A percentile compares a stretch with the other conserved stretches of the same genome.
These are phyloP conservation scores for Thuidium tamariscinum DNA, from an alignment of 225 moss, liverwort and hornwort genomes.

Conservation along the genomic window DNA sequence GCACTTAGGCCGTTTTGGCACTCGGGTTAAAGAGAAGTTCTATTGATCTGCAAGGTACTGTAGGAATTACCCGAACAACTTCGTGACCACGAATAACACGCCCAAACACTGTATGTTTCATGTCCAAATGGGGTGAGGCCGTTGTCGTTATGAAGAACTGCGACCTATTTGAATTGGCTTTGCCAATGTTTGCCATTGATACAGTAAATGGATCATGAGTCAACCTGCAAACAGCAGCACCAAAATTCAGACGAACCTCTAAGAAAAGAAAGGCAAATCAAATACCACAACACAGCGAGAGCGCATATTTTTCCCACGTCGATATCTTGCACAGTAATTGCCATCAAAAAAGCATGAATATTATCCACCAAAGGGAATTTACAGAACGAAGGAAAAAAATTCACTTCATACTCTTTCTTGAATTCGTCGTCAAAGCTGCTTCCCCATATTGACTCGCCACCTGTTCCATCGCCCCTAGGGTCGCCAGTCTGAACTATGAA, in stretches of 20 bases:
- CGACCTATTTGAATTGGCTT: constrained; percentile 42
- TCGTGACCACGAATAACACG: constrained; percentile 43
- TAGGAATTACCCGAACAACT: constrained; percentile 43
- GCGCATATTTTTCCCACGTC: background rate
- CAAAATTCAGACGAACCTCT: background rate
- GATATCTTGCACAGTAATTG: background rate
- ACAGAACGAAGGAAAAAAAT: background rate
- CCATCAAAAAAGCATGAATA: background rate
- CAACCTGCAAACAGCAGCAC: constrained; percentile 27
- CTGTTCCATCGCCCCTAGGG: constrained; percentile 57
- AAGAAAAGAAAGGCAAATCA: background rate
- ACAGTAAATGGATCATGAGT: constrained; percentile 61
- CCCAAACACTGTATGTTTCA: constrained; percentile 57
- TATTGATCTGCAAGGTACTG: background rate
- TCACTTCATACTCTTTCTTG: constrained; percentile 22
- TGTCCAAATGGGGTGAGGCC: constrained; percentile 44
- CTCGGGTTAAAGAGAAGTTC: background rate
- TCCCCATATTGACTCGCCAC: constrained; percentile 66
- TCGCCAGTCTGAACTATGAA: constrained; percentile 82
- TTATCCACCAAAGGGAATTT: background rate
- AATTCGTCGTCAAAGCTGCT: constrained; percentile 53
- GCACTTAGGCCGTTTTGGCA: background rate
- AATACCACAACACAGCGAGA: background rate
- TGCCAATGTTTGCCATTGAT: constrained; percentile 65
- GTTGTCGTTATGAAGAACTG: constrained; percentile 73